phyloP scores from a whole-genome alignment of 1,284 basidiomycete species.

The Schizopora paradoxa region DNA sequence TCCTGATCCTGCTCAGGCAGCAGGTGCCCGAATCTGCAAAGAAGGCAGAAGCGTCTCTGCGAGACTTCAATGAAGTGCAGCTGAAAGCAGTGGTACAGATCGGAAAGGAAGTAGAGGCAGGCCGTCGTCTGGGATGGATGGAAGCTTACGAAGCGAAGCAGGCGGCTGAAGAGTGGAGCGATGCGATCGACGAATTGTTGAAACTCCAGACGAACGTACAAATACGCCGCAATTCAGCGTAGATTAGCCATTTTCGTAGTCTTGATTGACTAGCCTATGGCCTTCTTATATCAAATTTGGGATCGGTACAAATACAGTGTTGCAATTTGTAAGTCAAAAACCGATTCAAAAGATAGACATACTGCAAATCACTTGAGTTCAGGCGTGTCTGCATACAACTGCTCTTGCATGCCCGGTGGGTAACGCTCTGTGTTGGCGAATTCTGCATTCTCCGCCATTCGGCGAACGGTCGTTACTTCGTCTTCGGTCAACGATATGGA shows the following conservation, averaged over 20 bases:
- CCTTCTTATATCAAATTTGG: too few relatives aligned
- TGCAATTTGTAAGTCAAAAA: too few relatives aligned
- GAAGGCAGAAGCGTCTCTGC: slow-evolving; percentile 11
- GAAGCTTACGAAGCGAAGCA: slow-evolving; percentile 5
- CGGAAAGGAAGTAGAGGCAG: slow-evolving; percentile 9
- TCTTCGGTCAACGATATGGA: slow-evolving; percentile 33
- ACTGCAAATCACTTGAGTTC: too few relatives aligned
- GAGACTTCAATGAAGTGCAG: slow-evolving; percentile 11
- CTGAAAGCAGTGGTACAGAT: slow-evolving; percentile 9
- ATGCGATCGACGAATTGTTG: too few relatives aligned
- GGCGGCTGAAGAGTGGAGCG: not conserved
- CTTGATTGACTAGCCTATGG: too few relatives aligned
- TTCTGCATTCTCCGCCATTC: slow-evolving; percentile 31
- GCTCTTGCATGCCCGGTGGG: slow-evolving; percentile 7
- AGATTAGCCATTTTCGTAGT: too few relatives aligned
- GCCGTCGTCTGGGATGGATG: slow-evolving; percentile 8
- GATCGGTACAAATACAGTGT: too few relatives aligned
- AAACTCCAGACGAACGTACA: too few relatives aligned
- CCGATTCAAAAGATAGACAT: too few relatives aligned
- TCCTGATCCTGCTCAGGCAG: slow-evolving; percentile 9
- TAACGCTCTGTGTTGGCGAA: slow-evolving; percentile 13
- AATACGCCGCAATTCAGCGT: too few relatives aligned
- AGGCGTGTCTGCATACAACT: slow-evolving; percentile 15
- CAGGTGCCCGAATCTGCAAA: slow-evolving; percentile 13
- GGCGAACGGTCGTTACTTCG: slow-evolving; percentile 33